These are phyloP conservation scores for Exsudoporus frostii DNA, from an alignment of 768 basidiomycete species.

Conservation along the genomic window DNA sequence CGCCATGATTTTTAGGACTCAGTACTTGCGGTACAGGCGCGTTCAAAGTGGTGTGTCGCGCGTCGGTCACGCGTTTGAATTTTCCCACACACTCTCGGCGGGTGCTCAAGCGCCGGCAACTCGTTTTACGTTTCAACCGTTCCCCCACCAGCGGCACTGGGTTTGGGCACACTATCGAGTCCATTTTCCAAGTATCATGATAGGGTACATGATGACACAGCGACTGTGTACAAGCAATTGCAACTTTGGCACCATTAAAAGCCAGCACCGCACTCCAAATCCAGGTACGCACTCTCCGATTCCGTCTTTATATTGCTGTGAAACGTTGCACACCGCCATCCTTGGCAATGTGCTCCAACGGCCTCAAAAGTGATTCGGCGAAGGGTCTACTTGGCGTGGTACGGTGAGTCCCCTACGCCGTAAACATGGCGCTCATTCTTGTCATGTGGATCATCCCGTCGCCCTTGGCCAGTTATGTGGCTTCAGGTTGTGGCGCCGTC, in stretches of 20 bases:
- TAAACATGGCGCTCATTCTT: neutral
- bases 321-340: neutral
- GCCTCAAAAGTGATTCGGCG: neutral
- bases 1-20: neutral
- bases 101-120: too few relatives aligned
- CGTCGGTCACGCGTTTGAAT: slow-evolving; percentile 1
- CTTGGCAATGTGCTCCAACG: neutral
- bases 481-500: neutral
- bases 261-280: neutral
- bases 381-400: too few relatives aligned
- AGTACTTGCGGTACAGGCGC: neutral
- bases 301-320: neutral
- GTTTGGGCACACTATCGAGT: neutral
- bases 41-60: neutral
- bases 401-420: neutral
- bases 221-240: neutral
- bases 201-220: neutral
- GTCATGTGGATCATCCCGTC: neutral
- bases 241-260: neutral
- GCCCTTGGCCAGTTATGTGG: neutral
- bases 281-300: neutral
- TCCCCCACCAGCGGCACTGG: too few relatives aligned
- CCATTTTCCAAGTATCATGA: neutral
- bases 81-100: too few relatives aligned
- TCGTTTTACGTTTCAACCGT: neutral